phyloP scores from a whole-genome alignment of 2,329 filamentous ascomycete species.

The Fusarium odoratissimum region DNA sequence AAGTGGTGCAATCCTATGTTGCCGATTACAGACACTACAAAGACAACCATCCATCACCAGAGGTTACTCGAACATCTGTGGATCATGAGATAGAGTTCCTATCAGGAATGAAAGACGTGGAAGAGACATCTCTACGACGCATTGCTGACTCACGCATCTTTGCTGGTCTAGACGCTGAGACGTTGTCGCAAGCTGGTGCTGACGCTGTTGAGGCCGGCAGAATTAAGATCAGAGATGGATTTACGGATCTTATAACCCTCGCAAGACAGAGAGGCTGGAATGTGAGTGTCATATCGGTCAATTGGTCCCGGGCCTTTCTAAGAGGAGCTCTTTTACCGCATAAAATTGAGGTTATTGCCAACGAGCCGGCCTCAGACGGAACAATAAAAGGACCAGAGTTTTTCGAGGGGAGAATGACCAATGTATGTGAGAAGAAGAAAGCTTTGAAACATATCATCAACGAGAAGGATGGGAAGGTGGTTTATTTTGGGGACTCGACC shows the following conservation, averaged over 20 bases:
- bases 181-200: conserved; percentile 54
- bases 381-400: conserved; percentile 55
- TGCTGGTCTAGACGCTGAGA: conserved; percentile 48
- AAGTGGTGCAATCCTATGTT: conserved; percentile 59
- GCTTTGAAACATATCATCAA: conserved; percentile 51
- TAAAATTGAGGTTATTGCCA: conserved; percentile 55
- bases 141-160: conserved; percentile 60
- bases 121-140: conserved; percentile 59
- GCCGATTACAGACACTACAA: conserved; percentile 55
- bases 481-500: conserved; percentile 70
- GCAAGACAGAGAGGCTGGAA: conserved; percentile 50
- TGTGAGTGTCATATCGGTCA: conserved; percentile 62
- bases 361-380: conserved; percentile 55
- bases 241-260: conserved; percentile 48
- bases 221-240: conserved; percentile 55
- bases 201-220: conserved; percentile 49
- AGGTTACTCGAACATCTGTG: conserved; percentile 49
- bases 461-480: conserved; percentile 40
- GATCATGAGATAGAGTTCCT: conserved; percentile 58
- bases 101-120: conserved; percentile 56
- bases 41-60: conserved; percentile 48
- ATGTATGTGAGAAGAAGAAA: conserved; percentile 60
- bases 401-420: conserved; percentile 46
- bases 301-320: conserved; percentile 63
- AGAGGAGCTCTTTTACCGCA: conserved; percentile 54